Conservation (phyloP, 139 green algal genomes). For the Picochlorum sp. region DNA sequence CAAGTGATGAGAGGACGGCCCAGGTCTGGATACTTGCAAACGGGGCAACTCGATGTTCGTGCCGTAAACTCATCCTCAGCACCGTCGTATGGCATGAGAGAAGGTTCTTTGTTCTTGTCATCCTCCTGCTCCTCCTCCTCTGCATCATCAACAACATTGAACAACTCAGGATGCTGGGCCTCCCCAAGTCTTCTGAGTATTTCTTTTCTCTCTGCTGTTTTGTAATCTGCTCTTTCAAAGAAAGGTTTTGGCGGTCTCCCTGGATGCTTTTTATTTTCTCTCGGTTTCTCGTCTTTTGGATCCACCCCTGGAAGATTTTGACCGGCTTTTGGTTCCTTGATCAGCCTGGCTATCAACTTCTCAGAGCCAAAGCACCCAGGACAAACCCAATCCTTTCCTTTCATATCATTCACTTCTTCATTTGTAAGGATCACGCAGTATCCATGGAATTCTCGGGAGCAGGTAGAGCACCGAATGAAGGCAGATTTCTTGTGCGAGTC, state of each 20-base stretch:
- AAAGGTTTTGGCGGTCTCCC: slow-evolving; percentile 17
- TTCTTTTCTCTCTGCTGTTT: slow-evolving; percentile 11
- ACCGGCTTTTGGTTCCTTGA: background rate
- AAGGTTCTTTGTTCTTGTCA: background rate
- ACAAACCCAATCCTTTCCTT: slow-evolving; percentile 21
- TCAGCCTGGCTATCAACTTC: slow-evolving; percentile 10
- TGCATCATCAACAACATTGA: background rate
- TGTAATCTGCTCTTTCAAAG: slow-evolving; percentile 16
- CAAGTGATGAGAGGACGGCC: slow-evolving; percentile 30
- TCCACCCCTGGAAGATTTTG: background rate
- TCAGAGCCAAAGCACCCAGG: slow-evolving; percentile 11
- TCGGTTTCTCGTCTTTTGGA: background rate
- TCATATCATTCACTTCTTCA: slow-evolving; percentile 19
- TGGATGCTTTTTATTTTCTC: background rate
- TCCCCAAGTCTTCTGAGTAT: slow-evolving; percentile 4
- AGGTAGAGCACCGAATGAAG: slow-evolving; percentile 37
- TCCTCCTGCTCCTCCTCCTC: background rate
- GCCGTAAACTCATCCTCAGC: background rate
- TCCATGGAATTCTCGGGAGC: slow-evolving; percentile 38
- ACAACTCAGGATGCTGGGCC: background rate
- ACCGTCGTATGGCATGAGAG: background rate
- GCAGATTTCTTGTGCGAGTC: slow-evolving; percentile 17
- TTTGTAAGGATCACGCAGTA: slow-evolving; percentile 15
- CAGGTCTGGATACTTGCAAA: slow-evolving; percentile 33
- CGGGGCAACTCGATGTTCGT: slow-evolving; percentile 16